Evolutionary conservation across 225 moss, liverwort and hornwort species (phyloP).

Genomic region (Pseudisothecium myosuroides): DNA sequence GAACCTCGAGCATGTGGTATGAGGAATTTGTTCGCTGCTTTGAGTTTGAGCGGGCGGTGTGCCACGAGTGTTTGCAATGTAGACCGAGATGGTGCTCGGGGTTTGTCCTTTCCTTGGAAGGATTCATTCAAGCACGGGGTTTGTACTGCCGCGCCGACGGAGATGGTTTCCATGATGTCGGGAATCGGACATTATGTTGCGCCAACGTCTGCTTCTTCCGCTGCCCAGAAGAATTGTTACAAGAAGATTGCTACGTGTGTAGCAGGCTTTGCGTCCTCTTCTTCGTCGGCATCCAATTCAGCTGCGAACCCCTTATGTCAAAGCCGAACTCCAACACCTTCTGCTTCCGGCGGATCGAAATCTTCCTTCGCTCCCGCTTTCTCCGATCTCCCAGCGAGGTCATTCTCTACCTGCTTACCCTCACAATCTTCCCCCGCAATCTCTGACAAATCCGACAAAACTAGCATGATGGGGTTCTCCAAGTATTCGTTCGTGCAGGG

Average conservation of each 20-base stretch:
- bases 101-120: conserved; percentile 6
- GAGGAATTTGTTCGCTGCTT: conserved; percentile 14
- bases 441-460: conserved; percentile 3
- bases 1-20: conserved; percentile 15
- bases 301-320: background rate
- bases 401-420: conserved; percentile 27
- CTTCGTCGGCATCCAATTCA: background rate
- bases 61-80: background rate
- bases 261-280: conserved; percentile 13
- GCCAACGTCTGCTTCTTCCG: conserved; percentile 1
- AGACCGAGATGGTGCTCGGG: conserved; percentile 11
- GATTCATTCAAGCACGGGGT: conserved; percentile 22
- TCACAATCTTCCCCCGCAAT: conserved; percentile 3
- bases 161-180: conserved; percentile 14
- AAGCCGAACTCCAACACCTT: background rate
- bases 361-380: conserved; percentile 5
- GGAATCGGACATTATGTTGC: background rate
- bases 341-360: background rate
- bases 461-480: conserved; percentile 15
- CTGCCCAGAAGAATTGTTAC: conserved; percentile 6
- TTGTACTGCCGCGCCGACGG: conserved; percentile 25
- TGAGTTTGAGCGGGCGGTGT: conserved; percentile 8
- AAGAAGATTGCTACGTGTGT: conserved; percentile 38
- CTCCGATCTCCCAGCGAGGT: conserved; percentile 15
- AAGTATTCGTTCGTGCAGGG: conserved; percentile 24